Evolutionary conservation across 768 basidiomycete genomes (phyloP).

Genomic region (Lactarius tabidus): DNA sequence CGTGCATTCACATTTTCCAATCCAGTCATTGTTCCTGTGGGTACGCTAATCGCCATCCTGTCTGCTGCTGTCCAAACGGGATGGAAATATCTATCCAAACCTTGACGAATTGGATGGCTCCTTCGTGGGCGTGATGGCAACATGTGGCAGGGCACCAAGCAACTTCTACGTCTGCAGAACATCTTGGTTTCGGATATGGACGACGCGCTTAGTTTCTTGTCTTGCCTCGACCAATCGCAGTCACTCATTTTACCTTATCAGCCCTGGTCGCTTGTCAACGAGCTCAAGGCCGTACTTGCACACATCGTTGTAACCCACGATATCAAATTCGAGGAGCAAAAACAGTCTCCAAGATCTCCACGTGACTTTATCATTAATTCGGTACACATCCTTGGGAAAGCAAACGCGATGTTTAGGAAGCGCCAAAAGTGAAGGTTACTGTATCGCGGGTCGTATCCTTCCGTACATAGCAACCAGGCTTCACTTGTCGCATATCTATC

Average conservation of each 20-base stretch:
- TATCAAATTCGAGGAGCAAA: slow-evolving; percentile 26
- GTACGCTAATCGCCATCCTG: slow-evolving; percentile 36
- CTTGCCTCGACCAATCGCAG: not conserved
- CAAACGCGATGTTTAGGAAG: slow-evolving; percentile 28
- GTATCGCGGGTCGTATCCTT: not conserved
- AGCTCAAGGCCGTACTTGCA: slow-evolving; percentile 30
- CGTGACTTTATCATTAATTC: not conserved
- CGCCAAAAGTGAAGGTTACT: slow-evolving; percentile 3
- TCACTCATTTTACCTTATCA: not conserved
- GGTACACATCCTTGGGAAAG: slow-evolving; percentile 9
- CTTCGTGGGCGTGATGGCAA: slow-evolving; percentile 27
- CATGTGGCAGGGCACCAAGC: slow-evolving; percentile 26
- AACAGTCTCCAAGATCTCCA: slow-evolving; percentile 18
- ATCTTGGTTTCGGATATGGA: slow-evolving; percentile 33
- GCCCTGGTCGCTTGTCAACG: slow-evolving; percentile 29
- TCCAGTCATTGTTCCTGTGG: slow-evolving; percentile 37
- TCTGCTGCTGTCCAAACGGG: slow-evolving; percentile 35
- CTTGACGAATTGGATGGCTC: slow-evolving; percentile 40
- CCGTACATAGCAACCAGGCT: not conserved
- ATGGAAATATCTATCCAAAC: slow-evolving; percentile 41
- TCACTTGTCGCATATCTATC: not conserved
- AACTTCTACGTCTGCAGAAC: slow-evolving; percentile 29
- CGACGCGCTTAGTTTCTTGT: slow-evolving; percentile 29
- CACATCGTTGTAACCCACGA: slow-evolving; percentile 29
- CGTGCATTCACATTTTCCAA: slow-evolving; percentile 34